phyloP scores from a whole-genome alignment of 1,284 basidiomycete genomes.

The Rhodotorula sp. region DNA sequence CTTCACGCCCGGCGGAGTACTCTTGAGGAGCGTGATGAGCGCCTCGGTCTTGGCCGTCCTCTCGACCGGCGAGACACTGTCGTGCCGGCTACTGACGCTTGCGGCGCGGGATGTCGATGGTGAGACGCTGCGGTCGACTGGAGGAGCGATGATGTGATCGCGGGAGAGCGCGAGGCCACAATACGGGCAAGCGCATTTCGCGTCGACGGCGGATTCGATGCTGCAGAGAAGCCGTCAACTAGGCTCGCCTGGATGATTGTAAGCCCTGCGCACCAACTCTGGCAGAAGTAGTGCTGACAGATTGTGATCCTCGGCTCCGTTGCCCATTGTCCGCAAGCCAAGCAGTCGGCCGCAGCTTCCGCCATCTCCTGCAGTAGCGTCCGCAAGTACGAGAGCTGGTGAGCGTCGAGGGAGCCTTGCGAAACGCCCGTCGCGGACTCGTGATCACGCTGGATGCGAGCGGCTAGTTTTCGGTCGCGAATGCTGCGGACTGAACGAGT shows the following conservation, averaged over 20 bases:
- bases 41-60: conserved; percentile 34
- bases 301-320: conserved; percentile 34
- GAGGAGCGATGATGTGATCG: conserved; percentile 26
- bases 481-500: conserved; percentile 3
- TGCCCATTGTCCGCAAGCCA: conserved; percentile 26
- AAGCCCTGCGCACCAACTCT: conserved; percentile 27
- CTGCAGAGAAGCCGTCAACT: neutral
- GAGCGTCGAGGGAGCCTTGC: neutral
- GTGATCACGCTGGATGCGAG: conserved; percentile 22
- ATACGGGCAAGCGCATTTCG: conserved; percentile 11
- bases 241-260: neutral
- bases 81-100: conserved; percentile 13
- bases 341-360: conserved; percentile 32
- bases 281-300: conserved; percentile 38
- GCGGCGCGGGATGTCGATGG: conserved; percentile 6
- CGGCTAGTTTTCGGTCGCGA: conserved; percentile 30
- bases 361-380: conserved; percentile 9
- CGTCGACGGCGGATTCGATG: conserved; percentile 32
- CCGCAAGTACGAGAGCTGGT: conserved; percentile 23
- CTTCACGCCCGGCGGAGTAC: conserved; percentile 34
- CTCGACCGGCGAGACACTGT: conserved; percentile 5
- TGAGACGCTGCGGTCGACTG: neutral
- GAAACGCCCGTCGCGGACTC: neutral
- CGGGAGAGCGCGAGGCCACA: conserved; percentile 15
- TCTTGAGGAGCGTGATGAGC: conserved; percentile 31